A percentile compares a stretch with the other conserved stretches of the same genome.
phyloP scores from a whole-genome alignment of 139 green algal species.

The Picochlorum sp. region DNA sequence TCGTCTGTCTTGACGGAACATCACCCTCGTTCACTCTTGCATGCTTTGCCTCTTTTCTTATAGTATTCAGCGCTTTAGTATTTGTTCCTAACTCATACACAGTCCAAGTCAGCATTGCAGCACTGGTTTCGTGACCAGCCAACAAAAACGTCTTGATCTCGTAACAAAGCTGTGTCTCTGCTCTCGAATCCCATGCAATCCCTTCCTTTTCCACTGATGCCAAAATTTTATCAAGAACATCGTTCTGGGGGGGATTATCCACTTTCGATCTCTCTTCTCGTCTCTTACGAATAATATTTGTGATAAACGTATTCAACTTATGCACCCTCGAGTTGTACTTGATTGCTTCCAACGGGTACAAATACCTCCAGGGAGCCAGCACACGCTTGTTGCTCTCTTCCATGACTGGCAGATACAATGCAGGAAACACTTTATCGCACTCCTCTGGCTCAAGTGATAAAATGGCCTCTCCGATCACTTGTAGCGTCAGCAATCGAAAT shows the following conservation, averaged over 20 bases:
- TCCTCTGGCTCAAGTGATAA: constrained; percentile 74
- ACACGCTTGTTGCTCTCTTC: constrained; percentile 78
- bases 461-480: constrained; percentile 87
- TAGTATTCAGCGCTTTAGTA: constrained; percentile 19
- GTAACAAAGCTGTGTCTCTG: constrained; percentile 84
- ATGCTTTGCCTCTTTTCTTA: constrained; percentile 8
- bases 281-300: constrained; percentile 30
- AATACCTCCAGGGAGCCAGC: constrained; percentile 72
- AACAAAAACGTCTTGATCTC: constrained; percentile 96
- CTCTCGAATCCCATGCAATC: constrained; percentile 37
- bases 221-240: constrained; percentile 19
- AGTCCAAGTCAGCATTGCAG: constrained; percentile 86
- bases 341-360: constrained; percentile 35
- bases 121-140: constrained; percentile 87
- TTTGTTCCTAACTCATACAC: constrained; percentile 62
- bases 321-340: constrained; percentile 28
- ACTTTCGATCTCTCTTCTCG: constrained; percentile 11
- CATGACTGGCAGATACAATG: constrained; percentile 92
- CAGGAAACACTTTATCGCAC: constrained; percentile 83
- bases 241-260: not conserved
- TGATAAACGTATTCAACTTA: constrained; percentile 74
- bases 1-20: constrained; percentile 25
- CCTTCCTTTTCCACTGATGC: constrained; percentile 33
- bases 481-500: constrained; percentile 82
- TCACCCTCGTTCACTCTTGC: constrained; percentile 1